Conservation (phyloP, 2,329 filamentous ascomycete genomes). For the Ascochyta rabiei region DNA sequence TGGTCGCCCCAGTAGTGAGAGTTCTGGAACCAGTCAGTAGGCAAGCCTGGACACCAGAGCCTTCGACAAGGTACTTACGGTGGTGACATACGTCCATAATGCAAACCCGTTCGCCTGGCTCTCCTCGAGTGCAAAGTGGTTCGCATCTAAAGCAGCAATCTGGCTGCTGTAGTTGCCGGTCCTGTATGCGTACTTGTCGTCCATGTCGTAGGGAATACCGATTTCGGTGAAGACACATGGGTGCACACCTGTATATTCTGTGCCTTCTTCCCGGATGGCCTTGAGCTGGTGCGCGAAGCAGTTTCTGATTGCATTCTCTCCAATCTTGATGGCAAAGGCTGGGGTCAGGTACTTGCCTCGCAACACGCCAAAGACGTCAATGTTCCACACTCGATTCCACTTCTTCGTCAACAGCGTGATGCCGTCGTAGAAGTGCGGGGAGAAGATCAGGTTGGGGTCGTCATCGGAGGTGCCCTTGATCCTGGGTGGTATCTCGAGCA, state of each 20-base stretch:
- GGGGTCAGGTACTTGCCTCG: slow-evolving; percentile 87
- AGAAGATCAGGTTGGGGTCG: slow-evolving; percentile 87
- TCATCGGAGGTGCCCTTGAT: slow-evolving; percentile 90
- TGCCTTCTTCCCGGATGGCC: slow-evolving; percentile 81
- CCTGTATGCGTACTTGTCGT: slow-evolving; percentile 92
- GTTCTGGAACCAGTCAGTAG: slow-evolving; percentile 62
- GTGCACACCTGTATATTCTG: slow-evolving; percentile 86
- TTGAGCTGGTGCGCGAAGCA: slow-evolving; percentile 88
- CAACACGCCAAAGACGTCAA: slow-evolving; percentile 91
- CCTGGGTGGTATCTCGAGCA: slow-evolving; percentile 85
- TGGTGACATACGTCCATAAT: slow-evolving; percentile 82
- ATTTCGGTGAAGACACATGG: slow-evolving; percentile 94
- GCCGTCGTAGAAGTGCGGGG: slow-evolving; percentile 95
- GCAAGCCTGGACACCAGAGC: not conserved
- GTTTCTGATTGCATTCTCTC: slow-evolving; percentile 91
- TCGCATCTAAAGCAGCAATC: slow-evolving; percentile 90
- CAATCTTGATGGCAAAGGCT: slow-evolving; percentile 89
- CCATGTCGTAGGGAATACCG: slow-evolving; percentile 98
- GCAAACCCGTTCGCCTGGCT: slow-evolving; percentile 84
- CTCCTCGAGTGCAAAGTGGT: slow-evolving; percentile 90
- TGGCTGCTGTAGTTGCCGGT: slow-evolving; percentile 95
- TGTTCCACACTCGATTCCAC: slow-evolving; percentile 97
- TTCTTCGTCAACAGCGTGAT: slow-evolving; percentile 97
- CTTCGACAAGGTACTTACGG: slow-evolving; percentile 54
- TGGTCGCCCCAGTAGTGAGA: slow-evolving; percentile 87